Evolutionary conservation across 371 early-diverging fungal genomes (phyloP), one percentile per base, ranked within the genome.

Genomic region (Lichtheimia corymbifera): DNA sequence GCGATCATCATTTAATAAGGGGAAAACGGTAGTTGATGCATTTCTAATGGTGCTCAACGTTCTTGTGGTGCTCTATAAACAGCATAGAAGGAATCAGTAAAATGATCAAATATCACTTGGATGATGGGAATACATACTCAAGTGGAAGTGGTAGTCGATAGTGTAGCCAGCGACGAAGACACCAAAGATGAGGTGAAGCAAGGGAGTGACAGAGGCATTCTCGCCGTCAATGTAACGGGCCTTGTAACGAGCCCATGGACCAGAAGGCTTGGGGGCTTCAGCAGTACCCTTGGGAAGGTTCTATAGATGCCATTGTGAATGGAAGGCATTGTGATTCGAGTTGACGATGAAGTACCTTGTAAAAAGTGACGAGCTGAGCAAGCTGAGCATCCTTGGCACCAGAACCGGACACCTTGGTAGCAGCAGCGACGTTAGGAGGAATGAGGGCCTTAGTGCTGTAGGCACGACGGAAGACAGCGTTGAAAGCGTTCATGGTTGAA

Each of bases 81-180:
- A 53, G n/a, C 18, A 41, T 42, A 13, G 27, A 40, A 40, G 17
- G 50, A 28, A 35, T 58, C 43, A 35, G 22, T 53, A 63, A 47
- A 55, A 59, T 6, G 35, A 35, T 35, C 35, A 35, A 35, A 28
- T 13, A 51, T 22, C 22, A 22, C 45, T 28, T 40, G 42, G 1
- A 30, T 27, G 28, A 27, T 45, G 20, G 17, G 28, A 49, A 47
- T 24, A 77, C 82, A 71, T 85, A 85, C 85, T 85, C 82, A 85
- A 79, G 80, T 85, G 85, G 85, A 85, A 85, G 74, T 85, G 82
- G 71, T 86, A 86, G 70, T 86, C 86, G 53, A 86, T 83, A 71
- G 77, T 77, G 72, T 86, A 86, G 64, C 80, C 80, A 67, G 71
- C 60, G 64, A 66, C 71, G 59, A 82, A 79, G 80, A 86, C 68